Conservation (phyloP, 371 early-diverging fungal species). For the Mucor racemosus region DNA sequence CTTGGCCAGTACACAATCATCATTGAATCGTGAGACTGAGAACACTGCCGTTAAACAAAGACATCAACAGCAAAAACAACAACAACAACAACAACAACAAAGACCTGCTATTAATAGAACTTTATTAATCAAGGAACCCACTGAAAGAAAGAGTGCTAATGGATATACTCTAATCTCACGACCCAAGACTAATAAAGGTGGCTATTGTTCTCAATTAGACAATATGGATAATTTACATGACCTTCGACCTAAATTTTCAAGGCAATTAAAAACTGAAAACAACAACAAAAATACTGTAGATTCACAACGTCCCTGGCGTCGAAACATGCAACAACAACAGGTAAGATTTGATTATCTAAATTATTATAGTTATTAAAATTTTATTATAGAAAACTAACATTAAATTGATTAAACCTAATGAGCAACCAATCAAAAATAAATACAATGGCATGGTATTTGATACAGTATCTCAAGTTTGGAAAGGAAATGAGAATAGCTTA, state of each 20-base stretch:
- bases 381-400: constrained; percentile 12
- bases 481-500: constrained; percentile 40
- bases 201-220: constrained; percentile 39
- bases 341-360: background rate
- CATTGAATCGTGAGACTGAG: constrained; percentile 2
- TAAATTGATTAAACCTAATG: constrained; percentile 30
- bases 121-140: background rate
- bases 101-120: background rate
- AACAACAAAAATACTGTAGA: constrained; percentile 14
- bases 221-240: constrained; percentile 38
- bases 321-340: constrained; percentile 31
- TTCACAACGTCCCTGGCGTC: constrained; percentile 36
- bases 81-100: background rate
- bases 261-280: constrained; percentile 8
- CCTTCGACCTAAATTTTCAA: constrained; percentile 9
- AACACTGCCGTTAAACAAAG: background rate
- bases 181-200: constrained; percentile 28
- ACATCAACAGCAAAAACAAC: background rate
- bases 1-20: constrained; percentile 2
- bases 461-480: constrained; percentile 26
- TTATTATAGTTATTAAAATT: background rate
- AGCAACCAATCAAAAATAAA: constrained; percentile 30
- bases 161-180: constrained; percentile 25
- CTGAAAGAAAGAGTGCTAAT: constrained; percentile 9
- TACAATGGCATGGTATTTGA: constrained; percentile 45